Base-by-base conservation (phyloP, 2,329 filamentous ascomycete species). In the Trichoderma sp. region DNA sequence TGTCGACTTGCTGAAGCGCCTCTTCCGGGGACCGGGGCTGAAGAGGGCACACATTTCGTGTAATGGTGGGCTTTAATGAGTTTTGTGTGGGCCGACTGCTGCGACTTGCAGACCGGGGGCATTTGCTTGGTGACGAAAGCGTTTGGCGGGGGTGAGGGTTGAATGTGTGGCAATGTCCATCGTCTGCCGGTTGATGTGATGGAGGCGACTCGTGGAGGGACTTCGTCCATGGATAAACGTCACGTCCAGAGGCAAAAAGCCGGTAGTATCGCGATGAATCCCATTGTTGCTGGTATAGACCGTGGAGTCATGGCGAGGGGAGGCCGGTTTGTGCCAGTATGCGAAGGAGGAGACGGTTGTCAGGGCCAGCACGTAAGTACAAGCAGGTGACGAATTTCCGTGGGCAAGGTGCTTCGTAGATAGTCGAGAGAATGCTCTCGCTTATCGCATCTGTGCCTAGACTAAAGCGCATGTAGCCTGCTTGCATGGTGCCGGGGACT, bases 381-480 rank as follows among this genome's bases (percentile, higher is more conserved):
- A 39, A 17, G 50, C 30, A 63, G 48, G 43, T 48, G 52, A 17
- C 30, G 24, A 48, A 43, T 50, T 28, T 44, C 61, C 57, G 43
- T 51, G 30, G 44, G 45, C 28, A 39, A 43, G 30, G 24, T 28
- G 43, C 28, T 50, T 47, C 30, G 30, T 50, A 60, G 43, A 47
- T 58, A 52, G 64, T 60, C 28, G 55, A 61, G 52, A 21, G 39
- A 51, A 12, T 39, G 39, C 34, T 50, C 64, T 67, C 64, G 64
- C 66, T 67, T 67, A 66, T 67, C 64, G 66, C 64, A 59, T 63
- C 50, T 66, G 66, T 64, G 60, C 50, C 54, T 45, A 24, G 52
- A 21, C 66, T 56, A 58, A 10, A 50, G 26, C 51, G 34, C 64
- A 63, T 57, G 64, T 58, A 52, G 39, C 51, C 48, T 41, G n/a